Conservation (phyloP, 2,329 filamentous ascomycete genomes). For the Gliomastix tumulicola region DNA sequence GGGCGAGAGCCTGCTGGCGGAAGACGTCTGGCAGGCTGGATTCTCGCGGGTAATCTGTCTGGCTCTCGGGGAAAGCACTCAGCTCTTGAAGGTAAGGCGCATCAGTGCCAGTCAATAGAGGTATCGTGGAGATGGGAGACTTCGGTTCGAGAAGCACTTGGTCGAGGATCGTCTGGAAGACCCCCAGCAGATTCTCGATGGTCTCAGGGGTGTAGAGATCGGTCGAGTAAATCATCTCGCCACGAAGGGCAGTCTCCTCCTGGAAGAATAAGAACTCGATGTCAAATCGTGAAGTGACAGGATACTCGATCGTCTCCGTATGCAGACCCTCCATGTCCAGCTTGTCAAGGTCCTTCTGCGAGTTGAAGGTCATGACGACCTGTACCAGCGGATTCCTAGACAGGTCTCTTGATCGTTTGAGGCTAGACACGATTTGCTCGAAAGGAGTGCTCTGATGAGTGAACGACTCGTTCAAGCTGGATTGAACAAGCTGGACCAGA, state of each 20-base stretch:
- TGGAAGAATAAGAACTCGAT: conserved; percentile 14
- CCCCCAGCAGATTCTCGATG: conserved; percentile 8
- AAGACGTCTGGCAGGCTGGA: conserved; percentile 14
- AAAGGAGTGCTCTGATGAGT: conserved; percentile 10
- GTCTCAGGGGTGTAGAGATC: conserved; percentile 10
- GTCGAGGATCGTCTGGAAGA: conserved; percentile 9
- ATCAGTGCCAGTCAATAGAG: background rate
- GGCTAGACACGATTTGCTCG: conserved; percentile 6
- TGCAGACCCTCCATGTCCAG: conserved; percentile 6
- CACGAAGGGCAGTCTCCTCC: conserved; percentile 4
- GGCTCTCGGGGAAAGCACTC: conserved; percentile 2
- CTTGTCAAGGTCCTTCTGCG: conserved; percentile 3
- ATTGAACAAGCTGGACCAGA: conserved; percentile 7
- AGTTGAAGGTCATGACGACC: conserved; percentile 6
- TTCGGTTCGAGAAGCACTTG: conserved; percentile 5
- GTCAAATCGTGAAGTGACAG: conserved; percentile 8
- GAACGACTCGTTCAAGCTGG: conserved; percentile 4
- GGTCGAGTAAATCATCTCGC: conserved; percentile 6
- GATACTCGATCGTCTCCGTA: background rate
- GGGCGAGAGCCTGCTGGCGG: conserved; percentile 6
- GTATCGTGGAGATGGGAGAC: background rate
- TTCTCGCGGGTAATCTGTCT: conserved; percentile 8
- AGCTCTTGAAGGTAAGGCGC: background rate
- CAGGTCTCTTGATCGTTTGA: conserved; percentile 3
- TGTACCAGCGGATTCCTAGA: conserved; percentile 6